Evolutionary conservation across 2,329 filamentous ascomycete genomes (phyloP).

Genomic region (Arthroderma sp.): DNA sequence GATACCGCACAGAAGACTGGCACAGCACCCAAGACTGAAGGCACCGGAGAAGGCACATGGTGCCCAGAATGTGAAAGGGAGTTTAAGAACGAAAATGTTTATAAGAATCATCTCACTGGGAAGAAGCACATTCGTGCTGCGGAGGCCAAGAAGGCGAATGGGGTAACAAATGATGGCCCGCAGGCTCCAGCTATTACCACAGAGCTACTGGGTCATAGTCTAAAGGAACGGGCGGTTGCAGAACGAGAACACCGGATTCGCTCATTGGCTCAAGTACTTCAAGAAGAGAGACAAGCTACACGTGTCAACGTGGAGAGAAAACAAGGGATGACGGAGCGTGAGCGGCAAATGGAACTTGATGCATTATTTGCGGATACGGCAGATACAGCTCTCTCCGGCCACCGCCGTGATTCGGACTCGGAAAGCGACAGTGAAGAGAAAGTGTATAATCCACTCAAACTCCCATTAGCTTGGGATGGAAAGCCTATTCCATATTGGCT

Average conservation of each 20-base stretch:
- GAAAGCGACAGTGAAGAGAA: constrained; percentile 67
- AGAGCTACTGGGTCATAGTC: constrained; percentile 28
- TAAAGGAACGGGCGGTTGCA: constrained; percentile 84
- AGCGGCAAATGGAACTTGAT: constrained; percentile 86
- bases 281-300: constrained; percentile 76
- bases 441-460: constrained; percentile 92
- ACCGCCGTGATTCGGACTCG: constrained; percentile 40
- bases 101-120: constrained; percentile 73
- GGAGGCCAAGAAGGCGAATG: constrained; percentile 43
- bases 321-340: constrained; percentile 93
- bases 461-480: constrained; percentile 93
- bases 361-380: constrained; percentile 58
- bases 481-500: constrained; percentile 99
- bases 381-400: constrained; percentile 24
- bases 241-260: constrained; percentile 76
- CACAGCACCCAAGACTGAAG: constrained; percentile 36
- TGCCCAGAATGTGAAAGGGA: constrained; percentile 87
- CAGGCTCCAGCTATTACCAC: constrained; percentile 13
- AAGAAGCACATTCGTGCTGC: constrained; percentile 88
- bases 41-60: constrained; percentile 60
- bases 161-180: constrained; percentile 25
- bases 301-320: constrained; percentile 90
- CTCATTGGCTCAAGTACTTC: constrained; percentile 68
- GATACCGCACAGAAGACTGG: constrained; percentile 25
- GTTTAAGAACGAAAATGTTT: constrained; percentile 91